Evolutionary conservation across 306 rosid genomes (phyloP).

Genomic region (Betula pendula): DNA sequence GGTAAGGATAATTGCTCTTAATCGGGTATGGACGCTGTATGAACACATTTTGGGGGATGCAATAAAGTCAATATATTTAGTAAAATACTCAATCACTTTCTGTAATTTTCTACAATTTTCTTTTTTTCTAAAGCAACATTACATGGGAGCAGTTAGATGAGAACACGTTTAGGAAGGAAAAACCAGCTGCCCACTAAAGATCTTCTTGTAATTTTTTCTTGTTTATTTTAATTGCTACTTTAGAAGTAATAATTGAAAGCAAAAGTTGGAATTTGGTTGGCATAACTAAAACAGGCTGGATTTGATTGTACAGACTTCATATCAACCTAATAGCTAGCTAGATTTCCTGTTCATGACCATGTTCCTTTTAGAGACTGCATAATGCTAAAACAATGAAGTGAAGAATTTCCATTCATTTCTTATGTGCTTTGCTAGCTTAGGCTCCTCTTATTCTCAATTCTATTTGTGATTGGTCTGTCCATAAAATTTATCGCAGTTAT

Average conservation of each 20-base stretch:
- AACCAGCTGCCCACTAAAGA: constrained; percentile 15
- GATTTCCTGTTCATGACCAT: constrained; percentile 18
- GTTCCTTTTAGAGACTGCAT: not conserved
- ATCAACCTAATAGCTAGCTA: no score
- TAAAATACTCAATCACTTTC: constrained; percentile 1
- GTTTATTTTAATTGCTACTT: constrained; percentile 21
- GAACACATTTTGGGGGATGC: not conserved
- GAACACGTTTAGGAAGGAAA: constrained; percentile 24
- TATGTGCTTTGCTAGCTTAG: not conserved
- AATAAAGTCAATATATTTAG: constrained; percentile 19
- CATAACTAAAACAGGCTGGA: not conserved
- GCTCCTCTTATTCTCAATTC: no score
- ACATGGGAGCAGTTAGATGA: constrained; percentile 23
- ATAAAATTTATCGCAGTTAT: no score
- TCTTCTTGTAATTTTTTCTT: constrained; percentile 14
- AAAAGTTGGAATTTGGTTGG: constrained; percentile 25
- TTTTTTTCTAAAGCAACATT: not conserved
- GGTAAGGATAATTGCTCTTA: not conserved
- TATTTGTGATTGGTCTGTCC: no score
- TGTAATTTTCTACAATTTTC: not conserved
- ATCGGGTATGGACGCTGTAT: not conserved
- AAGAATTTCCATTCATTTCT: no score
- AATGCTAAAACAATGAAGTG: not conserved
- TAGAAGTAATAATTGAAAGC: constrained; percentile 19
- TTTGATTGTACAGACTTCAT: not conserved